Conservation (phyloP, 2,329 filamentous ascomycete genomes). For the Aspergillus jensenii region DNA sequence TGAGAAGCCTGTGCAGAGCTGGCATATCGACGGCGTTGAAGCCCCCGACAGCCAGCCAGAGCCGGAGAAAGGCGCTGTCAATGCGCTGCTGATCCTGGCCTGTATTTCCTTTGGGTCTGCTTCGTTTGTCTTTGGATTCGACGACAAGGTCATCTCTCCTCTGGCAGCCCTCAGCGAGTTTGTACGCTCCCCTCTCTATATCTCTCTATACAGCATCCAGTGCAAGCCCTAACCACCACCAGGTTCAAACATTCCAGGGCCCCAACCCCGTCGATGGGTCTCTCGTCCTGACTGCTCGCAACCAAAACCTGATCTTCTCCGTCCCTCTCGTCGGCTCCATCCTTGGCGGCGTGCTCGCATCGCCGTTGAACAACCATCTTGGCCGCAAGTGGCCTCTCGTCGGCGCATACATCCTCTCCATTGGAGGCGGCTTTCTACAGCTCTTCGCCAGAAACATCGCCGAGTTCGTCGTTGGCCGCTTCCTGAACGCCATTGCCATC, state of each 20-base stretch:
- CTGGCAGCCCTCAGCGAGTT: slow-evolving; percentile 29
- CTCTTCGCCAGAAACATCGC: slow-evolving; percentile 37
- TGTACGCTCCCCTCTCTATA: slow-evolving; percentile 18
- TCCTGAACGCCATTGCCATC: slow-evolving; percentile 32
- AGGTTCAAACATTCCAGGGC: slow-evolving; percentile 35
- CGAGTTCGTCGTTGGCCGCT: slow-evolving; percentile 34
- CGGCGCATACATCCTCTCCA: slow-evolving; percentile 31
- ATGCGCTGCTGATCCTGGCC: slow-evolving; percentile 25
- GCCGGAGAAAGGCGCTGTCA: slow-evolving; percentile 21
- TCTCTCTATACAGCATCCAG: background rate
- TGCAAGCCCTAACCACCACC: background rate
- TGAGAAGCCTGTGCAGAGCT: background rate
- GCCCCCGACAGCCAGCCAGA: background rate
- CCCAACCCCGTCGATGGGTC: slow-evolving; percentile 22
- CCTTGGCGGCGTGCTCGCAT: slow-evolving; percentile 32
- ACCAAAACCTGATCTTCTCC: slow-evolving; percentile 37
- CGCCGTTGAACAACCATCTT: slow-evolving; percentile 32
- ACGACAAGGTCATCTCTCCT: slow-evolving; percentile 35
- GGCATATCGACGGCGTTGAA: slow-evolving; percentile 17
- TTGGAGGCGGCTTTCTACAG: slow-evolving; percentile 36
- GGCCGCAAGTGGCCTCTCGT: slow-evolving; percentile 38
- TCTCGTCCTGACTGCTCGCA: slow-evolving; percentile 31
- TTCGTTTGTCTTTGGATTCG: slow-evolving; percentile 34
- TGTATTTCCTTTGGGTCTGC: slow-evolving; percentile 31
- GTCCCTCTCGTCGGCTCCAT: slow-evolving; percentile 37